phyloP scores from a whole-genome alignment of 208 protist genomes.

The Herpetomonas samuelpessoai region DNA sequence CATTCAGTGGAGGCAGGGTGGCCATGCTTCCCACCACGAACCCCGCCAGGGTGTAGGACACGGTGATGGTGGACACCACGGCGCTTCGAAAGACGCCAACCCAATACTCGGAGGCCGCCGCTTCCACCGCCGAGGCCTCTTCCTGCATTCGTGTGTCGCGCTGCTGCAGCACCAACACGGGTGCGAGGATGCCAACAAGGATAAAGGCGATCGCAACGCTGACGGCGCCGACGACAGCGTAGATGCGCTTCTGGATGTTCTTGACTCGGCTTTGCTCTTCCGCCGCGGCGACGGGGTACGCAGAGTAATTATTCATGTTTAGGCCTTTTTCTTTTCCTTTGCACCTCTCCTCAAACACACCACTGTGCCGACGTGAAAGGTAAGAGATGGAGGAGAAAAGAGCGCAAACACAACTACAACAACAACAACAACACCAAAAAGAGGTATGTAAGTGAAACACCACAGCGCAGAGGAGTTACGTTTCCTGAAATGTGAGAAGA shows the following conservation, averaged over 20 bases:
- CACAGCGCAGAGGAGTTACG: no score
- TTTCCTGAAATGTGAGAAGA: no score
- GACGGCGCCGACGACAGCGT: conserved; percentile 14
- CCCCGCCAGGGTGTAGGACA: conserved; percentile 12
- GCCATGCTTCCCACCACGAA: conserved; percentile 20
- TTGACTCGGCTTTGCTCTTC: not conserved
- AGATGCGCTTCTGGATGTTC: conserved; percentile 9
- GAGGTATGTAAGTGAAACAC: not conserved
- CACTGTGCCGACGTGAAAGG: no score
- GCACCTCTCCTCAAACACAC: no score
- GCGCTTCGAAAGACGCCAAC: conserved; percentile 6
- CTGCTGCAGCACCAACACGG: conserved; percentile 4
- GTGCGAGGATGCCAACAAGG: conserved; percentile 8
- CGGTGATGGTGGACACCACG: conserved; percentile 17
- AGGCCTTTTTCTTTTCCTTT: not conserved
- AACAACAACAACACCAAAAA: conserved; percentile 8
- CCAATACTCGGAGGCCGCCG: conserved; percentile 10
- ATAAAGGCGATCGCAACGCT: conserved; percentile 6
- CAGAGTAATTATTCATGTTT: not conserved
- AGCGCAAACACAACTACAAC: not conserved
- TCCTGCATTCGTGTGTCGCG: not conserved
- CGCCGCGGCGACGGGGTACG: not conserved
- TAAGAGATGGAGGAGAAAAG: not conserved
- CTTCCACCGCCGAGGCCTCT: not conserved
- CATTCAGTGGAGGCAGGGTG: conserved; percentile 19